Conservation (phyloP, 2,329 filamentous ascomycete species). For the Xylariaceae sp. region DNA sequence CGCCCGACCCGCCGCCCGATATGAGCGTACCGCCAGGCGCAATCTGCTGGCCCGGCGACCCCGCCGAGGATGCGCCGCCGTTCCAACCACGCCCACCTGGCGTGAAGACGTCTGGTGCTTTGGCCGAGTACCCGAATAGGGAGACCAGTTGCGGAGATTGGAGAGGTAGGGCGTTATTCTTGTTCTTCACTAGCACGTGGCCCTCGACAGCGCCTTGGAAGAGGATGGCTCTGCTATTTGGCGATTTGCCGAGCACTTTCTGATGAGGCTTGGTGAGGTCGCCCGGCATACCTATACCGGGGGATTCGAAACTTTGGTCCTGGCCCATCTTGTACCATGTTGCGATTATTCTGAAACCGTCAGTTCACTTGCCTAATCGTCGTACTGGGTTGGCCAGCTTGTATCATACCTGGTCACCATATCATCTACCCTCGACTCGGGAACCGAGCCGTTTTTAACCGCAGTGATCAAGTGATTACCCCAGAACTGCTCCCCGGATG, state of each 20-base stretch:
- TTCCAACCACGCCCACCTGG: slow-evolving; percentile 32
- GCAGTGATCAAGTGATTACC: slow-evolving; percentile 50
- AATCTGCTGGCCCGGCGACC: slow-evolving; percentile 31
- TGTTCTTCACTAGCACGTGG: slow-evolving; percentile 60
- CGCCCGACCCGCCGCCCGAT: slow-evolving; percentile 26
- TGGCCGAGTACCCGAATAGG: slow-evolving; percentile 56
- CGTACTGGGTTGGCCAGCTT: too few species aligned
- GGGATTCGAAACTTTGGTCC: slow-evolving; percentile 38
- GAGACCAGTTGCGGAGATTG: slow-evolving; percentile 46
- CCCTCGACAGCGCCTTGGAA: slow-evolving; percentile 54
- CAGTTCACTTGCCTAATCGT: slow-evolving; percentile 3
- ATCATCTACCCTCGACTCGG: slow-evolving; percentile 51
- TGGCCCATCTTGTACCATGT: slow-evolving; percentile 53
- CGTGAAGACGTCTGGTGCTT: slow-evolving; percentile 34
- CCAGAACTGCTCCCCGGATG: slow-evolving; percentile 38
- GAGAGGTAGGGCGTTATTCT: slow-evolving; percentile 49
- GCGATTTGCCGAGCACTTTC: slow-evolving; percentile 49
- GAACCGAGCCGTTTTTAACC: slow-evolving; percentile 55
- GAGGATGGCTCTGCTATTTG: slow-evolving; percentile 35
- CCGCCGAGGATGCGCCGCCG: slow-evolving; percentile 25
- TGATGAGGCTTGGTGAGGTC: slow-evolving; percentile 43
- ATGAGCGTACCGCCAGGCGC: slow-evolving; percentile 41
- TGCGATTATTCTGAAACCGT: slow-evolving; percentile 37
- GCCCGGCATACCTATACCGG: slow-evolving; percentile 45
- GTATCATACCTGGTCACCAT: slow-evolving; percentile 54